Percentiles rank a stretch among this genome's conserved stretches.
Conservation (phyloP, 208 protist genomes). For the Trypanosoma brucei region DNA sequence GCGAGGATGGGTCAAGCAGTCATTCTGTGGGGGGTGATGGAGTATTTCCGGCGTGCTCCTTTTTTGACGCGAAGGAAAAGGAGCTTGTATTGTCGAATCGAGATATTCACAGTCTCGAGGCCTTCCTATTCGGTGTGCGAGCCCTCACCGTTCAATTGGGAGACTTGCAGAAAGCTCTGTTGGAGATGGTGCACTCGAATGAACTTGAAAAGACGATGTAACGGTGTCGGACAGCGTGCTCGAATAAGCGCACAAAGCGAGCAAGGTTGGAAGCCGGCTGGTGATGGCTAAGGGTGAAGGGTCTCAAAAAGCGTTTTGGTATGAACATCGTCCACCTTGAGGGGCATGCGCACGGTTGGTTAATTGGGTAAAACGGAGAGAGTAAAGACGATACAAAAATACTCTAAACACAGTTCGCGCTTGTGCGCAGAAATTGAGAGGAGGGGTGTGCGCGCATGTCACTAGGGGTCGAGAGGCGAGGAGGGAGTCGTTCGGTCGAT, state of each 20-base stretch:
- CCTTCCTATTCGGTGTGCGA: conserved; percentile 77
- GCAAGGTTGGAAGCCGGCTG: neutral
- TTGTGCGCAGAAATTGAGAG: too few relatives aligned
- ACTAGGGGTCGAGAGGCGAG: too few relatives aligned
- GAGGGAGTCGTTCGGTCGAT: too few relatives aligned
- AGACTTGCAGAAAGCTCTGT: conserved; percentile 74
- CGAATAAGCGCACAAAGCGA: conserved; percentile 2
- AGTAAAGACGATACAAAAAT: too few relatives aligned
- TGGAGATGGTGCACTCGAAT: conserved; percentile 75
- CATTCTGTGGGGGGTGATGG: conserved; percentile 1
- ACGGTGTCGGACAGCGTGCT: neutral
- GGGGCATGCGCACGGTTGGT: too few relatives aligned
- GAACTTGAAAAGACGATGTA: conserved; percentile 71
- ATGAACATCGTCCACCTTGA: too few relatives aligned
- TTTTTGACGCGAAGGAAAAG: conserved; percentile 60
- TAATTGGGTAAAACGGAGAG: too few relatives aligned
- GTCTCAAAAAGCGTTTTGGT: too few relatives aligned
- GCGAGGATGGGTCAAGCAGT: conserved; percentile 8
- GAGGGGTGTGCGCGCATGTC: too few relatives aligned
- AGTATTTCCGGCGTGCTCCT: conserved; percentile 38
- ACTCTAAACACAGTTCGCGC: too few relatives aligned
- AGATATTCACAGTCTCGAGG: conserved; percentile 87
- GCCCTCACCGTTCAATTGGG: conserved; percentile 69
- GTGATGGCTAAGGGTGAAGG: too few relatives aligned
- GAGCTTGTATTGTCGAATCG: conserved; percentile 82